Base-by-base conservation (phyloP, 1,139 yeast species). In the Geotrichum carabidarum region DNA sequence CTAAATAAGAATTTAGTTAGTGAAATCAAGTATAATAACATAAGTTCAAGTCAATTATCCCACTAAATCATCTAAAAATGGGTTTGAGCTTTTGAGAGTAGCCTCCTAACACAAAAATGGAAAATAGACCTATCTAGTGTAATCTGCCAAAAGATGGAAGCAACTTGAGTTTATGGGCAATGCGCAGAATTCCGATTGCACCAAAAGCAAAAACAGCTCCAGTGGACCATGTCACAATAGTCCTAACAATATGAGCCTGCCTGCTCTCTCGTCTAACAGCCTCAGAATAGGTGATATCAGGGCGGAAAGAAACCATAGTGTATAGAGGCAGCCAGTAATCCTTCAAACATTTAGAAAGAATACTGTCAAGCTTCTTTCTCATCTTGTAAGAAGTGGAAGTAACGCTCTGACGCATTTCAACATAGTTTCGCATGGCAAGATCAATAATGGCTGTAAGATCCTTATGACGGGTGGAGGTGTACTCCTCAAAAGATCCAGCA, bases 241-340 rank as follows among this genome's bases (percentile, higher is more conserved):
- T 47, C 14, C 40, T 54, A 11, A 64, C 57, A 36, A 67, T 53
- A 11, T 35, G 36, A 79, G 77, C 51, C 63, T 73, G 59, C 73
- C 76, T 65, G 80, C 89, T 57, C 76, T 76, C 59, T 68, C 70
- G 76, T n/a, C 68, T 70, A 22, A 87, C 76, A 0, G 96, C 96
- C 54, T 76, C 75, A 1, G 90, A 78, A 66, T 91, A 91, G 3
- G 85, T 74, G 38, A 90, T 85, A 64, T 90, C 96, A 11, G 85
- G 83, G 60, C 96, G 75, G 71, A 91, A 91, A 0, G 95, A 85
- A 2, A 91, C 86, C 97, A 91, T 90, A 8, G 96, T 83, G 69
- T 91, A 91, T 65, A 91, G 72, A 1, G 97, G 96, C 42, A 88
- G 73, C 96, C 96, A 89, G 44, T 69, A 71, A 58, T 83, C 81